Evolutionary conservation across 129 eudicot species (phyloP).

Genomic region (Logfia minima): DNA sequence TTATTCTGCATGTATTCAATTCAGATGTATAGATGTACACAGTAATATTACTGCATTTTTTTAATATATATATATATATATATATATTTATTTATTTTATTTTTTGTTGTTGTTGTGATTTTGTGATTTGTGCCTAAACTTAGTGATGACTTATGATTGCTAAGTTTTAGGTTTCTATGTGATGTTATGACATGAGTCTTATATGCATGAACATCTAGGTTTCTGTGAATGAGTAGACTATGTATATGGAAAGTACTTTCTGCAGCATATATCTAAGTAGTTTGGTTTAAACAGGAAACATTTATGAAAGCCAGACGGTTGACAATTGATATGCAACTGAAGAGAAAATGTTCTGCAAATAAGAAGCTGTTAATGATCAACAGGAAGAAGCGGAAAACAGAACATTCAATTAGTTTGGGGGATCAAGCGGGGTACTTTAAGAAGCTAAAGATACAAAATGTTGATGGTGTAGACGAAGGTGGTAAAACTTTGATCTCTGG

Average conservation of each 20-base stretch:
- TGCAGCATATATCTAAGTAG: conserved; percentile 9
- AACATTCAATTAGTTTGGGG: conserved; percentile 4
- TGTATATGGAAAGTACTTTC: conserved; percentile 36
- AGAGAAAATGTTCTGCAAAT: conserved; percentile 15
- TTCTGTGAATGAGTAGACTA: conserved; percentile 14
- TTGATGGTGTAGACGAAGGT: conserved; percentile 21
- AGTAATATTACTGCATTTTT: no score
- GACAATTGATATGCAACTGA: conserved; percentile 26
- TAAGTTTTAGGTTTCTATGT: conserved; percentile 7
- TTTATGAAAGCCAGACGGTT: conserved; percentile 26
- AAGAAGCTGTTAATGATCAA: conserved; percentile 17
- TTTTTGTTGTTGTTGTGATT: not conserved
- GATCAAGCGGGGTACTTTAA: conserved; percentile 20
- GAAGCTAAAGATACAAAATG: conserved; percentile 21
- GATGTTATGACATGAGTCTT: conserved; percentile 27
- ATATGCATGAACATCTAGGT: conserved; percentile 29
- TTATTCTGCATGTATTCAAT: not conserved
- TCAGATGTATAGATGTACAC: not conserved
- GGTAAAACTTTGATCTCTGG: conserved; percentile 31
- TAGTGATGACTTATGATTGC: not conserved
- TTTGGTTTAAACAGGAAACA: conserved; percentile 20
- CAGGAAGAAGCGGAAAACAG: conserved; percentile 34
- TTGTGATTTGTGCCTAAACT: not conserved
- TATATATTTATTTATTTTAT: no score
- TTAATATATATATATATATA: no score